Evolutionary conservation across 2,329 filamentous ascomycete genomes (phyloP).

Genomic region (Thermoascus crustaceus): DNA sequence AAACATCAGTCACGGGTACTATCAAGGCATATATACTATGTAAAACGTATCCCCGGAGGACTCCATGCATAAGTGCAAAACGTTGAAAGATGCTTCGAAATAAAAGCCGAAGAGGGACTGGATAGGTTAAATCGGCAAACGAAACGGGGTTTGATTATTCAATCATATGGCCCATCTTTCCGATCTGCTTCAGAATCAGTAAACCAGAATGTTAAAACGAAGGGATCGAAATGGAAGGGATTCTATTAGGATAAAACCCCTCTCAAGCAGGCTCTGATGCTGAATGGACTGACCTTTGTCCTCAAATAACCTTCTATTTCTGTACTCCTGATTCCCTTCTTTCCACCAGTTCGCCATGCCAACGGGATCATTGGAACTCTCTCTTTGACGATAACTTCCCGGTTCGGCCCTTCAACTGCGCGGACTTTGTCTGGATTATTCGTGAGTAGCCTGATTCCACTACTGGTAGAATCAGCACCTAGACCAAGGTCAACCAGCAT

Average conservation of each 20-base stretch:
- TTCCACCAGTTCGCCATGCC: slow-evolving; percentile 74
- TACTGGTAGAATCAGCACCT: slow-evolving; percentile 52
- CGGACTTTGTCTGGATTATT: slow-evolving; percentile 97
- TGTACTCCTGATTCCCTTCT: slow-evolving; percentile 71
- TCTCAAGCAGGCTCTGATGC: too few relatives aligned
- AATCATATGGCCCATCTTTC: slow-evolving; percentile 78
- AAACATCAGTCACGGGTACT: too few relatives aligned
- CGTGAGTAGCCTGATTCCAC: slow-evolving; percentile 67
- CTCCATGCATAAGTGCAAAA: too few relatives aligned
- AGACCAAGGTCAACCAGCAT: slow-evolving; percentile 82
- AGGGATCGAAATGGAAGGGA: neutral
- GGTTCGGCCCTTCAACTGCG: slow-evolving; percentile 82
- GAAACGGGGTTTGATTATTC: slow-evolving; percentile 22
- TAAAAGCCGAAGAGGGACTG: too few relatives aligned
- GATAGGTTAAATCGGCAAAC: neutral
- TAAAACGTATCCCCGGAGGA: too few relatives aligned
- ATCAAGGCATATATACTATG: too few relatives aligned
- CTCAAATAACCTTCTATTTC: slow-evolving; percentile 92
- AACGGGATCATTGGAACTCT: slow-evolving; percentile 91
- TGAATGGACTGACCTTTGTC: slow-evolving; percentile 76
- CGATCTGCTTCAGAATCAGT: too few relatives aligned
- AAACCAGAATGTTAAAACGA: neutral
- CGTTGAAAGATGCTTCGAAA: too few relatives aligned
- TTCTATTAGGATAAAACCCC: too few relatives aligned
- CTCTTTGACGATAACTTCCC: slow-evolving; percentile 81